These are phyloP conservation scores for Cladosporium sp. DNA, from an alignment of 2,329 filamentous ascomycete genomes.

Conservation along the genomic window DNA sequence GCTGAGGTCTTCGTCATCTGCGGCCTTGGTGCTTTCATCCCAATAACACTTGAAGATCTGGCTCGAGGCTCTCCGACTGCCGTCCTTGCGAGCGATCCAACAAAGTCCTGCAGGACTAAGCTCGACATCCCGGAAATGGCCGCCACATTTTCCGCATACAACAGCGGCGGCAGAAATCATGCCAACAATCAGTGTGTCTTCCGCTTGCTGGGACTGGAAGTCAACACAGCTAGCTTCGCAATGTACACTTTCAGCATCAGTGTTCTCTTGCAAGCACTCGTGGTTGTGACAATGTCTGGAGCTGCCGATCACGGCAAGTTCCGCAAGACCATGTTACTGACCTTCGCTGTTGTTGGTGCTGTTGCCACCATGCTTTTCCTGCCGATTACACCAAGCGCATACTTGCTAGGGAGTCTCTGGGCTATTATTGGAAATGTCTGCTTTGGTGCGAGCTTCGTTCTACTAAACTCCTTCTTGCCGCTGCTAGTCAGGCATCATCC, in stretches of 20 bases:
- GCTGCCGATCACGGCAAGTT: constrained; percentile 41
- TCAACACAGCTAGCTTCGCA: constrained; percentile 95
- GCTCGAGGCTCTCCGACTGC: constrained; percentile 77
- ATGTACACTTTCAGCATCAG: constrained; percentile 98
- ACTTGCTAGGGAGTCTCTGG: constrained; percentile 77
- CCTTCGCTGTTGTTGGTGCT: constrained; percentile 82
- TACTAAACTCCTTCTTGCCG: constrained; percentile 93
- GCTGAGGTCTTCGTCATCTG: constrained; percentile 96
- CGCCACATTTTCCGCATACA: background rate
- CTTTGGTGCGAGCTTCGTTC: constrained; percentile 91
- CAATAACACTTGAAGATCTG: constrained; percentile 90
- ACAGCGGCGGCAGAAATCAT: background rate
- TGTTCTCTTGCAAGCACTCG: constrained; percentile 81
- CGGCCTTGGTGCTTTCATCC: constrained; percentile 86
- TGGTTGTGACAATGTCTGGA: constrained; percentile 93
- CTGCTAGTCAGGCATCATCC: constrained; percentile 88
- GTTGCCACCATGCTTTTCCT: constrained; percentile 87
- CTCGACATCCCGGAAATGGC: constrained; percentile 15
- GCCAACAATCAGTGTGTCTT: constrained; percentile 71
- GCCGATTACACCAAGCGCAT: constrained; percentile 71
- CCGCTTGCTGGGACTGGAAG: constrained; percentile 75
- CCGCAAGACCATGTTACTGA: constrained; percentile 81
- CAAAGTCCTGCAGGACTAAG: constrained; percentile 65
- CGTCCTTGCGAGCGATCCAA: constrained; percentile 76
- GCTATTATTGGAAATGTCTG: constrained; percentile 92